Conservation (phyloP, 129 eudicot genomes). For the Helichrysum umbraculigerum region DNA sequence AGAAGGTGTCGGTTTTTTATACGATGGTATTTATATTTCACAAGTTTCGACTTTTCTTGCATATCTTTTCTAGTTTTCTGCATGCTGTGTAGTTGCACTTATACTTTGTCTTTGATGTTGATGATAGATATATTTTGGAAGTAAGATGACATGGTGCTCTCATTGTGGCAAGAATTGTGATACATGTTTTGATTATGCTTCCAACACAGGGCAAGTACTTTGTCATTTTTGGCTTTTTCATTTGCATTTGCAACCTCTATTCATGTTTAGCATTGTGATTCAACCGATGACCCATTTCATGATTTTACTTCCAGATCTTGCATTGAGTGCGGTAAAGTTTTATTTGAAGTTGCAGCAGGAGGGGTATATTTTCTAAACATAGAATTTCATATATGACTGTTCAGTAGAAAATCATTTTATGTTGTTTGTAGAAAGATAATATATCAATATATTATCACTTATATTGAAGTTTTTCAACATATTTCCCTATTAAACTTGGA, state of each 20-base stretch:
- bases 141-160: conserved; percentile 32
- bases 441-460: too few species aligned
- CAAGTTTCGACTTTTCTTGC: not conserved
- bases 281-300: conserved; percentile 1
- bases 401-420: too few species aligned
- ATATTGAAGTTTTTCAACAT: too few species aligned
- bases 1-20: not conserved
- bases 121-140: conserved; percentile 23
- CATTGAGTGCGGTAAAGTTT: conserved; percentile 44
- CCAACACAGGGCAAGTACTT: conserved; percentile 22
- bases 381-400: too few species aligned
- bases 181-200: conserved; percentile 30
- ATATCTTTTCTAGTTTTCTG: not conserved
- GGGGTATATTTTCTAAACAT: too few species aligned
- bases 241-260: conserved; percentile 8
- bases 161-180: conserved; percentile 35
- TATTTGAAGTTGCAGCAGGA: conserved; percentile 9
- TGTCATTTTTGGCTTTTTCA: conserved; percentile 8
- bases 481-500: too few species aligned
- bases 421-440: too few species aligned
- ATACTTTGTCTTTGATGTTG: not conserved
- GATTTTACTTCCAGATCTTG: conserved; percentile 38
- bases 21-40: not conserved
- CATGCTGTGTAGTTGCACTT: not conserved
- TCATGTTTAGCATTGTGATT: not conserved